phyloP scores from a whole-genome alignment of 2,329 filamentous ascomycete species.

The Xylogone sp. region DNA sequence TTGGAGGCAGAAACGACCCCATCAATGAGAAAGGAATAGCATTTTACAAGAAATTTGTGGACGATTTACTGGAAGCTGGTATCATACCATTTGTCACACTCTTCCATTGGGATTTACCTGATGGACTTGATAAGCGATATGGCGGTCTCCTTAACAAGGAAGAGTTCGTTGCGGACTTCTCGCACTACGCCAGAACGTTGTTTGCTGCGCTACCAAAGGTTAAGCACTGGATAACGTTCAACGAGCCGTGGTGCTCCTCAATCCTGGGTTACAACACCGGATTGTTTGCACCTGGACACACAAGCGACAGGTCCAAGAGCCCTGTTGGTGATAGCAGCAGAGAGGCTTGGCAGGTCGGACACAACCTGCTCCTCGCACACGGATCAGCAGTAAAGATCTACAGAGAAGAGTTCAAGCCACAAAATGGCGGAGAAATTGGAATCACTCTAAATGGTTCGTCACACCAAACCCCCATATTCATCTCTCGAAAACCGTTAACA shows the following conservation, averaged over 20 bases:
- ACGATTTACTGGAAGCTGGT: slow-evolving; percentile 70
- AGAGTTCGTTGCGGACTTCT: slow-evolving; percentile 80
- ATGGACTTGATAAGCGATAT: slow-evolving; percentile 75
- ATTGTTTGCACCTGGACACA: slow-evolving; percentile 77
- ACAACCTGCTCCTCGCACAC: slow-evolving; percentile 77
- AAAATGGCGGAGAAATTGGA: slow-evolving; percentile 71
- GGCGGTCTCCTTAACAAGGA: slow-evolving; percentile 75
- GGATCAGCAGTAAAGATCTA: slow-evolving; percentile 78
- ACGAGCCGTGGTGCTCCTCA: slow-evolving; percentile 83
- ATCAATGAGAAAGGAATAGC: slow-evolving; percentile 74
- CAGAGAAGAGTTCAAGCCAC: slow-evolving; percentile 74
- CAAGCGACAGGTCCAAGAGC: slow-evolving; percentile 69
- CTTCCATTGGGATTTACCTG: slow-evolving; percentile 85
- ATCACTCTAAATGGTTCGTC: slow-evolving; percentile 76
- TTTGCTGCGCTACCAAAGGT: slow-evolving; percentile 74
- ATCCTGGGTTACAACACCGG: slow-evolving; percentile 78
- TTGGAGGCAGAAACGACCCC: slow-evolving; percentile 79
- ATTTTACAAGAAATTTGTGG: slow-evolving; percentile 75
- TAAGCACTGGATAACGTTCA: slow-evolving; percentile 88
- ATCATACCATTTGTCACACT: slow-evolving; percentile 81
- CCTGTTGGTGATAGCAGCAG: slow-evolving; percentile 67
- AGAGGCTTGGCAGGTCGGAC: slow-evolving; percentile 80
- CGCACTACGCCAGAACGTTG: slow-evolving; percentile 71
- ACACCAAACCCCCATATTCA: neutral
- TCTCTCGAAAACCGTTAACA: neutral